Conservation (phyloP, 176 grass and related monocot genomes). For the Leersia perrieri region DNA sequence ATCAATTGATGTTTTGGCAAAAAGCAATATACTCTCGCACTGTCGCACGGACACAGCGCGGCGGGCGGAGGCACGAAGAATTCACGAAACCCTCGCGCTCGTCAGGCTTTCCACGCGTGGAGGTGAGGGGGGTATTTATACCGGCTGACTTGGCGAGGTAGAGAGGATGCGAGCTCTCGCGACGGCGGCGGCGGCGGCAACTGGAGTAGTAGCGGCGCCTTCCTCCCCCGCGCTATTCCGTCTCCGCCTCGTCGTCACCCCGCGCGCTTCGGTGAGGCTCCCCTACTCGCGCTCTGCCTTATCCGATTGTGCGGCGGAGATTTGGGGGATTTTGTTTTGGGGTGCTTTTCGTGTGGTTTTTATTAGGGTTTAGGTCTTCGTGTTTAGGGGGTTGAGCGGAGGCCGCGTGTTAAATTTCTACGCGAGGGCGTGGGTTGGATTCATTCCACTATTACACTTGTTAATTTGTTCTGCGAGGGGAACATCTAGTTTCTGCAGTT, state of each 20-base stretch:
- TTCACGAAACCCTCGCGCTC: conserved; percentile 3
- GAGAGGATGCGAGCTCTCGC: conserved; percentile 41
- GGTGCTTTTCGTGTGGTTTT: neutral
- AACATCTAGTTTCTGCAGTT: neutral
- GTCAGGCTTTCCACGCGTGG: neutral
- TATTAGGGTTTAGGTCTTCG: neutral
- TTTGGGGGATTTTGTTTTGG: neutral
- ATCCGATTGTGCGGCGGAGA: neutral
- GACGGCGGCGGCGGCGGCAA: conserved; percentile 5
- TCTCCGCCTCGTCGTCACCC: neutral
- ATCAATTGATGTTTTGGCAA: too few species aligned
- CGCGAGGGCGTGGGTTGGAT: neutral
- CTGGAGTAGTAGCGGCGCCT: conserved; percentile 41
- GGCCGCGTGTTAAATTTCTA: neutral
- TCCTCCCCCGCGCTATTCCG: conserved; percentile 14
- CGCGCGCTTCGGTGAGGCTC: conserved; percentile 19
- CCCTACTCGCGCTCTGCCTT: neutral
- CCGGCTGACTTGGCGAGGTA: neutral
- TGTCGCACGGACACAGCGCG: too few species aligned
- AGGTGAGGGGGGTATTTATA: conserved; percentile 32
- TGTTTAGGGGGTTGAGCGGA: neutral
- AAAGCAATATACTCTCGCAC: too few species aligned
- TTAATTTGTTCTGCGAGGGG: conserved; percentile 3
- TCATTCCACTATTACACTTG: neutral
- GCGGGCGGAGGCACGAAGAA: neutral